Base-by-base conservation (phyloP, 495 filamentous ascomycete species). In the Trichoderma parareesei region DNA sequence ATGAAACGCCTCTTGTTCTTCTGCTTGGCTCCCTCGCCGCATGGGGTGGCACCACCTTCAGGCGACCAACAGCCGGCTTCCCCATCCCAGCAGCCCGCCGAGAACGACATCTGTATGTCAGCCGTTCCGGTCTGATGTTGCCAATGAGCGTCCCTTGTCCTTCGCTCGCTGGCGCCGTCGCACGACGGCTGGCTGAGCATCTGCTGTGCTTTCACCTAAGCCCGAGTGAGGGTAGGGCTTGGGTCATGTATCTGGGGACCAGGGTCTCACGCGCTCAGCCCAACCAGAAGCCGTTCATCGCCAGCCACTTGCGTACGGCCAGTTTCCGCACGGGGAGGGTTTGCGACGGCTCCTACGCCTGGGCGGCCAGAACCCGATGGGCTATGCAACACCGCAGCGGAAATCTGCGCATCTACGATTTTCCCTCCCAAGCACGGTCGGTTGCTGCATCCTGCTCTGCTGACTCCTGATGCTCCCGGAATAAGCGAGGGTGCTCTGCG, bases 171-270 rank as follows among this genome's bases (percentile, higher is more conserved):
- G 27, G 16, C 53, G 27, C 53, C 53, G 53, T 57, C 53, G 37
- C 53, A 57, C 53, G 9, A 57, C 53, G 53, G 53, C 53, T 57
- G 53, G 53, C 53, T 57, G 53, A 57, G 53, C 27, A 57, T 37
- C 53, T 57, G 11, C 18, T 57, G 53, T 57, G 27, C 53, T 37
- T 57, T 27, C 53, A 6, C 35, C 27, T 27, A 35, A 57, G 33
- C 27, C 53, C 53, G 11, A 57, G 33, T 9, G 27, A 35, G 20
- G 53, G 20, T 57, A 57, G 53, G 33, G 53, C 53, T 57, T 57
- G 53, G 53, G 27, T 27, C 53, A 57, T 57, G 53, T 57, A 57
- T 57, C 27, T 37, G 53, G 53, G 27, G 53, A 57, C 53, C 27
- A 57, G 53, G 53, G 53, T 57, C 53, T 57, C 53, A 57, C 53